Conservation (phyloP, 179 eudicot species). For the Beta lomatogona region DNA sequence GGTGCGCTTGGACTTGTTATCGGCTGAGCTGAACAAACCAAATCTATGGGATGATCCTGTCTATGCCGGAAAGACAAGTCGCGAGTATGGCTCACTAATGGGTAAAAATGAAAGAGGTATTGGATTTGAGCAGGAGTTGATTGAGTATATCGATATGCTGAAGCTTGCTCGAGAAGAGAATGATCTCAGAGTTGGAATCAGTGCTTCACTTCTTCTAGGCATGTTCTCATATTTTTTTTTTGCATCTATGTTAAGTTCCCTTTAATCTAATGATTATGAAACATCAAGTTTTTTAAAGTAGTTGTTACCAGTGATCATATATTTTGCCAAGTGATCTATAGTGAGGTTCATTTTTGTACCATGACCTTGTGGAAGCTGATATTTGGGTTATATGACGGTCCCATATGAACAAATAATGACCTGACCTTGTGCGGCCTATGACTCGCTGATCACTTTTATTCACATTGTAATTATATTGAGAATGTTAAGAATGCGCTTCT, state of each 20-base stretch:
- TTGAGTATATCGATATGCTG: conserved; percentile 95
- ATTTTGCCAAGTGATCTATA: neutral
- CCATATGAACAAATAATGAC: neutral
- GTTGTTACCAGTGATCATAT: neutral
- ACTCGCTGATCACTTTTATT: neutral
- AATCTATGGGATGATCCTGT: conserved; percentile 96
- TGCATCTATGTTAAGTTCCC: conserved; percentile 14
- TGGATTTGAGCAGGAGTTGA: conserved; percentile 76
- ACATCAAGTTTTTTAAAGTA: neutral
- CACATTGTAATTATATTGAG: neutral
- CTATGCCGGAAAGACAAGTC: conserved; percentile 86
- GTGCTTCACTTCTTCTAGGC: conserved; percentile 82
- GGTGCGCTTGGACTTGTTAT: conserved; percentile 59
- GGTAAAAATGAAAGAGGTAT: conserved; percentile 86
- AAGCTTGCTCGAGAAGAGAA: conserved; percentile 97
- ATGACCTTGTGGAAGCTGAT: conserved; percentile 12
- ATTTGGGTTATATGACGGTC: neutral
- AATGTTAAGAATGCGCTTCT: neutral
- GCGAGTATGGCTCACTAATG: conserved; percentile 85
- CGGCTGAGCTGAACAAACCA: conserved; percentile 71
- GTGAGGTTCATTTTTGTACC: neutral
- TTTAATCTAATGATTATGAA: conserved; percentile 1
- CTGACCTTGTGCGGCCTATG: neutral
- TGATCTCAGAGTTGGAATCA: conserved; percentile 91
- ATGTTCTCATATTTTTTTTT: conserved; percentile 52